A percentile compares a stretch with the other conserved stretches of the same genome.
phyloP scores from a whole-genome alignment of 768 basidiomycete species.

The Boletus patriciae region DNA sequence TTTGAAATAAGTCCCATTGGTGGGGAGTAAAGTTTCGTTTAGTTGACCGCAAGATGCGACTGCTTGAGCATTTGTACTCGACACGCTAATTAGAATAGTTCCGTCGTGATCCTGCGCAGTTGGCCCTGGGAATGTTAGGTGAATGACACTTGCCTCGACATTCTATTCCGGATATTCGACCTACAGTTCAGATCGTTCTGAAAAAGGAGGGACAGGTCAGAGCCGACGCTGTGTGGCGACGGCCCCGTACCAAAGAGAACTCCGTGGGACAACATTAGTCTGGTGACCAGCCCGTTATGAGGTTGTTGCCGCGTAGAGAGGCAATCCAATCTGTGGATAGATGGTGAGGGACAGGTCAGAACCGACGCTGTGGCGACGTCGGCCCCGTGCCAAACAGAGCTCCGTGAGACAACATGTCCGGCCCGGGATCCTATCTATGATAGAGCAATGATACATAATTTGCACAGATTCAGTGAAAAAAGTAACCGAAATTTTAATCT shows the following conservation, averaged over 20 bases:
- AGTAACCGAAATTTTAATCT: not conserved
- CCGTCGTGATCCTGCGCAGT: conserved; percentile 7
- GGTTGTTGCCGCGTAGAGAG: too few relatives aligned
- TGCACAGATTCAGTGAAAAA: not conserved
- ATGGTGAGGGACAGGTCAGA: too few relatives aligned
- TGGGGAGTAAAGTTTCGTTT: conserved; percentile 7
- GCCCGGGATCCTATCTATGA: too few relatives aligned
- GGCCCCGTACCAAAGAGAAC: not conserved
- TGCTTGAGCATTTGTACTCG: conserved; percentile 1
- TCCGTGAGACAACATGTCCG: too few relatives aligned
- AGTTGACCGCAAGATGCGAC: conserved; percentile 7
- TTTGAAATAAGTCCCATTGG: conserved; percentile 7
- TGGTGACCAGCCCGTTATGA: too few relatives aligned
- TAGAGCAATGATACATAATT: too few relatives aligned
- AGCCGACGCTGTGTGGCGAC: conserved; percentile 1
- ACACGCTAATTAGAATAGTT: conserved; percentile 3
- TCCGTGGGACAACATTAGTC: not conserved
- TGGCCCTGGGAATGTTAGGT: not conserved
- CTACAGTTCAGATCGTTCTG: conserved; percentile 15
- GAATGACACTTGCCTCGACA: not conserved
- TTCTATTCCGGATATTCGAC: not conserved
- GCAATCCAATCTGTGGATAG: too few relatives aligned
- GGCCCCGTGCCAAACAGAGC: too few relatives aligned
- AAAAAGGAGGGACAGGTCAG: conserved; percentile 10
- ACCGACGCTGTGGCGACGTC: too few relatives aligned